phyloP scores from a whole-genome alignment of 2,329 filamentous ascomycete genomes.

The Apiospora saccharicola region DNA sequence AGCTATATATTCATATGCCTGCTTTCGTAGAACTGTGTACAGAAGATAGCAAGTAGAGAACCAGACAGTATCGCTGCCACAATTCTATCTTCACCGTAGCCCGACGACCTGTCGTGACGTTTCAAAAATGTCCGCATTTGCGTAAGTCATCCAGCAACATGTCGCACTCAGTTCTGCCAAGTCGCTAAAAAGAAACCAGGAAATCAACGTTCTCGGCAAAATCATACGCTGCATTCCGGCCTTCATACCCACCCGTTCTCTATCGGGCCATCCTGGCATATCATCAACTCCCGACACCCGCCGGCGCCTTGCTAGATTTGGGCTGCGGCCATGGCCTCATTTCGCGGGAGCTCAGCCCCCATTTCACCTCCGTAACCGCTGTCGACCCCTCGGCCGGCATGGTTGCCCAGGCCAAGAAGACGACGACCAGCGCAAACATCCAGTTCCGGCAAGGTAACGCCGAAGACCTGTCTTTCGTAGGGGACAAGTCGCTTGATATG shows the following conservation, averaged over 20 bases:
- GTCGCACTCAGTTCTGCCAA: neutral
- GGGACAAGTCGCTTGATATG: constrained; percentile 59
- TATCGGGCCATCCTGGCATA: constrained; percentile 62
- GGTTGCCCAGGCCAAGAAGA: constrained; percentile 57
- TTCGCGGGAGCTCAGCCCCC: constrained; percentile 58
- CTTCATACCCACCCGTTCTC: constrained; percentile 62
- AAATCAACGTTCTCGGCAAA: constrained; percentile 63
- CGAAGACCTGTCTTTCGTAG: constrained; percentile 61
- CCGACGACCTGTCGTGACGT: neutral
- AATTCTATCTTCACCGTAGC: neutral
- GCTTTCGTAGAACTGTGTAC: neutral
- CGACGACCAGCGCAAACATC: constrained; percentile 51
- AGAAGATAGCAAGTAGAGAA: neutral
- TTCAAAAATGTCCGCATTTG: constrained; percentile 37
- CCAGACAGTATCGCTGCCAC: neutral
- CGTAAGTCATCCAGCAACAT: constrained; percentile 31
- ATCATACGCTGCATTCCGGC: constrained; percentile 67
- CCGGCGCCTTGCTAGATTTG: constrained; percentile 59
- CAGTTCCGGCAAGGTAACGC: constrained; percentile 57
- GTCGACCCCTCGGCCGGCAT: constrained; percentile 66
- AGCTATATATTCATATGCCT: neutral
- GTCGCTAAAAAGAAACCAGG: constrained; percentile 42
- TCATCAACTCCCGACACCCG: constrained; percentile 49
- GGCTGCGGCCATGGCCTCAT: constrained; percentile 69
- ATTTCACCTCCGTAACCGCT: constrained; percentile 59